phyloP scores from a whole-genome alignment of 2,329 filamentous ascomycete genomes.

The Aspergillus sp. region DNA sequence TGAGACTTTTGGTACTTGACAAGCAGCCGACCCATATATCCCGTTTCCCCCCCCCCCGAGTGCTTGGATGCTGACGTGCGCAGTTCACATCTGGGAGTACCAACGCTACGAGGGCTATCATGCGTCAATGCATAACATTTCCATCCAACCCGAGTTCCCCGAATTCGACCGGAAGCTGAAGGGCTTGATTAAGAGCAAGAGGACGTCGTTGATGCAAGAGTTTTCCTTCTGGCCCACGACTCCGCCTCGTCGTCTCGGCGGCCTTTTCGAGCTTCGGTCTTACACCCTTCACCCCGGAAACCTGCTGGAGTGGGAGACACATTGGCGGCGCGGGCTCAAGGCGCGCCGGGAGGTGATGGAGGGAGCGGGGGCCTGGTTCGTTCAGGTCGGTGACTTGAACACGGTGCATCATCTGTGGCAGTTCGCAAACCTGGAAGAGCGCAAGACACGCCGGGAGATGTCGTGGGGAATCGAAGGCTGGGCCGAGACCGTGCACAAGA shows the following conservation, averaged over 20 bases:
- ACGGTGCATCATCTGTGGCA: constrained; percentile 98
- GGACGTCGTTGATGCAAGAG: constrained; percentile 93
- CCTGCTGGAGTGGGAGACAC: constrained; percentile 94
- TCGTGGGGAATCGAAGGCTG: constrained; percentile 94
- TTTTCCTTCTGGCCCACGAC: constrained; percentile 99
- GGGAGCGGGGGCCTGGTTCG: constrained; percentile 95
- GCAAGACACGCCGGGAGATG: constrained; percentile 80
- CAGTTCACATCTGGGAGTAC: constrained; percentile 99
- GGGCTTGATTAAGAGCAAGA: constrained; percentile 72
- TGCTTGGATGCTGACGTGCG: constrained; percentile 18
- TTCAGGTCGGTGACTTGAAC: constrained; percentile 94
- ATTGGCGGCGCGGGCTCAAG: constrained; percentile 87
- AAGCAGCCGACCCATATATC: not conserved
- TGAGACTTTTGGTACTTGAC: constrained; percentile 76
- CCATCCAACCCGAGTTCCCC: constrained; percentile 70
- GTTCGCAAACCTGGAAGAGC: constrained; percentile 91
- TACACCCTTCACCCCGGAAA: constrained; percentile 96
- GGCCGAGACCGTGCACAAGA: constrained; percentile 97
- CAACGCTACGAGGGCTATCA: constrained; percentile 96
- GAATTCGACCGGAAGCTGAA: constrained; percentile 80
- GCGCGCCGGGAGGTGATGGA: constrained; percentile 96
- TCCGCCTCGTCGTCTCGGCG: constrained; percentile 77
- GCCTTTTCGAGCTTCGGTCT: constrained; percentile 89
- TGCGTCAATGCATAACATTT: constrained; percentile 76
- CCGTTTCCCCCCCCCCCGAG: not conserved